These are phyloP conservation scores for Melocanna baccifera DNA, from an alignment of 176 grass and related monocot species.

Conservation along the genomic window DNA sequence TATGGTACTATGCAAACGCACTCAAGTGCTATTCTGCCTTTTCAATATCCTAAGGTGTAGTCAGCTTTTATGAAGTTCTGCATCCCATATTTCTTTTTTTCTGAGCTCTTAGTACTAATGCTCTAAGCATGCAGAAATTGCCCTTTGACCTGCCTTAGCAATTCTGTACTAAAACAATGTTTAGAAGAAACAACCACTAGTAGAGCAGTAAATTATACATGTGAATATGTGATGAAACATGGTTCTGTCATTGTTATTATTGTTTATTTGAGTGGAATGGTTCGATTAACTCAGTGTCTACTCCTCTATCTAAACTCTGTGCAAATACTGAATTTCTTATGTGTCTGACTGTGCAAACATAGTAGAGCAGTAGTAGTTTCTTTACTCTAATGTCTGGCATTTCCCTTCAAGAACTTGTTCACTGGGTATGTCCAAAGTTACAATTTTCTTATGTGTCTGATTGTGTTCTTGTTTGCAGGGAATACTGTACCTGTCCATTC, in stretches of 20 bases:
- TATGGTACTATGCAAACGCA: neutral
- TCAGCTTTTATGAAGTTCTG: neutral
- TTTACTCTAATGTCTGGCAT: neutral
- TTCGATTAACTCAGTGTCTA: neutral
- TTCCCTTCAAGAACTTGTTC: constrained; percentile 10
- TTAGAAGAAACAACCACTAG: neutral
- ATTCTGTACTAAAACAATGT: neutral
- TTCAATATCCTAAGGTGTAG: neutral
- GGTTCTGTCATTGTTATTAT: neutral
- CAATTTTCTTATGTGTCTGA: neutral
- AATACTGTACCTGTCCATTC: constrained; percentile 53
- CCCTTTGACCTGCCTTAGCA: neutral
- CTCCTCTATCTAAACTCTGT: neutral
- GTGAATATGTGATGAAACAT: neutral
- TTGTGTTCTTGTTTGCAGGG: constrained; percentile 51
- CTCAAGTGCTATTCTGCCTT: neutral
- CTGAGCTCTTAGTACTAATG: neutral
- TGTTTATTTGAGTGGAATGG: neutral
- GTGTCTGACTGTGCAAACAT: neutral
- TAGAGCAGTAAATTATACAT: neutral
- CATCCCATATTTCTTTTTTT: neutral
- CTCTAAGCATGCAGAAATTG: neutral
- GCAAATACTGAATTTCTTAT: neutral
- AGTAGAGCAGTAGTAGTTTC: neutral
- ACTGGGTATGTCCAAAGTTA: neutral